phyloP scores from a whole-genome alignment of 805 yeast species.

The Saccharomycopsis sp. region DNA sequence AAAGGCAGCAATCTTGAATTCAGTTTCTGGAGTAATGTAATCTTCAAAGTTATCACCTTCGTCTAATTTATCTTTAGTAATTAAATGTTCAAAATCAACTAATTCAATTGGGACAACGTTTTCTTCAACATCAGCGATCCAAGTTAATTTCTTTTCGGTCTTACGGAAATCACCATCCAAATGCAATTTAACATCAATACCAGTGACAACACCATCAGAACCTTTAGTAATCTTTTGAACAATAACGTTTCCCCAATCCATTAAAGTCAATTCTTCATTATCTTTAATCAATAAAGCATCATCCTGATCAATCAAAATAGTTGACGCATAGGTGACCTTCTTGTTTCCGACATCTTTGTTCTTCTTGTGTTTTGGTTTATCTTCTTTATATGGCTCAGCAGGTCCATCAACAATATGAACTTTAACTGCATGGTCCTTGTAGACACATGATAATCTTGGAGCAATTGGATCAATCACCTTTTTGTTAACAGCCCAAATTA shows the following conservation, averaged over 20 bases:
- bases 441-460: conserved; percentile 88
- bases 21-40: conserved; percentile 81
- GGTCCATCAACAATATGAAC: conserved; percentile 69
- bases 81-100: conserved; percentile 89
- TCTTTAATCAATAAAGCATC: conserved; percentile 64
- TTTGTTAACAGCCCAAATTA: conserved; percentile 97
- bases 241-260: conserved; percentile 98
- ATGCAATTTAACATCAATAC: conserved; percentile 72
- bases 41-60: conserved; percentile 93
- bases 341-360: conserved; percentile 86
- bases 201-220: conserved; percentile 45
- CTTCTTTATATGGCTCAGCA: conserved; percentile 50
- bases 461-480: conserved; percentile 95
- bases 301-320: conserved; percentile 74
- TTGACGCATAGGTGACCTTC: conserved; percentile 59
- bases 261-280: conserved; percentile 91
- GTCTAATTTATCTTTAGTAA: conserved; percentile 90
- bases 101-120: conserved; percentile 59
- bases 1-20: conserved; percentile 67
- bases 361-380: conserved; percentile 90
- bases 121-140: conserved; percentile 83
- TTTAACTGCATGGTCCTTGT: conserved; percentile 55
- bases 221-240: conserved; percentile 62
- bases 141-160: conserved; percentile 88
- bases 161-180: conserved; percentile 96